phyloP scores from a whole-genome alignment of 2,329 filamentous ascomycete species.

The Xylaria sp. region DNA sequence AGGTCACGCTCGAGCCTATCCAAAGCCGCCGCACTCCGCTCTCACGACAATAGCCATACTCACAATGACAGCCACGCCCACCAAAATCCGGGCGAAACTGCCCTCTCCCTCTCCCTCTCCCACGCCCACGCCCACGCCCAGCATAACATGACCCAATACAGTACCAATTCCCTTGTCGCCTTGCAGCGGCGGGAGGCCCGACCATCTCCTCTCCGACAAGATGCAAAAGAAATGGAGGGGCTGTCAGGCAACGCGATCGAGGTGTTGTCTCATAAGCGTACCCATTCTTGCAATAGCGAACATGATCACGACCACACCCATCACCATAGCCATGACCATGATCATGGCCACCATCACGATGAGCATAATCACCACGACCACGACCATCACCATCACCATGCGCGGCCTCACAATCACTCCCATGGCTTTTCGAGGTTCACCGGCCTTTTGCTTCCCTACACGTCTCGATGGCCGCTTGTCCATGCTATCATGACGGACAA shows the following conservation, averaged over 20 bases:
- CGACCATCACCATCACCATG: slow-evolving; percentile 17
- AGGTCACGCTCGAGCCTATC: slow-evolving; percentile 32
- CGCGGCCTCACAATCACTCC: slow-evolving; percentile 23
- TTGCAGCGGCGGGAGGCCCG: slow-evolving; percentile 33
- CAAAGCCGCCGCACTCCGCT: slow-evolving; percentile 25
- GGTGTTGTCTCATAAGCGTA: slow-evolving; percentile 13
- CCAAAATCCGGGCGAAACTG: slow-evolving; percentile 25
- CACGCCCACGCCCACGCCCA: slow-evolving; percentile 18
- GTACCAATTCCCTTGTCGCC: slow-evolving; percentile 33
- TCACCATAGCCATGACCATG: slow-evolving; percentile 31
- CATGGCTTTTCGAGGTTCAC: slow-evolving; percentile 62
- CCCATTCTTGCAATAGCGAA: slow-evolving; percentile 25
- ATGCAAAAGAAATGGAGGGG: slow-evolving; percentile 24
- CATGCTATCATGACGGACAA: slow-evolving; percentile 84
- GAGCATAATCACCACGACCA: neutral
- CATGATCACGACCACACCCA: slow-evolving; percentile 27
- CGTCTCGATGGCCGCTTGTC: slow-evolving; percentile 68
- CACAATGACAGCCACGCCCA: slow-evolving; percentile 21
- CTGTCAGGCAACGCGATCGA: slow-evolving; percentile 20
- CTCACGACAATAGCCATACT: slow-evolving; percentile 29
- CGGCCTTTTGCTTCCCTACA: slow-evolving; percentile 62
- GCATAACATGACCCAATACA: slow-evolving; percentile 31
- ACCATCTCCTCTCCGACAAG: slow-evolving; percentile 31
- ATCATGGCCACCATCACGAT: slow-evolving; percentile 12
- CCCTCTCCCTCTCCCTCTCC: slow-evolving; percentile 9